Base-by-base conservation (phyloP, 352 stramenopile species). In the Blastocystis sp. region DNA sequence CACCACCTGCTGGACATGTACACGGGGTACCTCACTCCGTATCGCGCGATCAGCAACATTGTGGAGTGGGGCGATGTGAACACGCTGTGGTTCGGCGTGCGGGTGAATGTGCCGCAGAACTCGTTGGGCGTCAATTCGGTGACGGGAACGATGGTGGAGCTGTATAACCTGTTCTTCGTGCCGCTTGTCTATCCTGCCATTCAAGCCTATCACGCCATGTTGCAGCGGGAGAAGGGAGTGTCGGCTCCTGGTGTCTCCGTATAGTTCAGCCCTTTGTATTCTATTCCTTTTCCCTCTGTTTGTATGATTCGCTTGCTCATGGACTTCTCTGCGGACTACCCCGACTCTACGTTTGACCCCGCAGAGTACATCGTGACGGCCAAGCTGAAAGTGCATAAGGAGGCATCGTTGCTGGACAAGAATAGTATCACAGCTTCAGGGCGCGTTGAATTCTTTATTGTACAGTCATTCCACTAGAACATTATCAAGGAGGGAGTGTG, bases 81-180 rank as follows among this genome's bases (percentile, higher is more conserved):
- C 45, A 45, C 28, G n/a, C 45, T 81, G 3, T 81, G 71, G 71
- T 65, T 81, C 60, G 71, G 24, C 24, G 28, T 81, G 14, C 48
- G 66, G 38, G 9, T 81, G 19, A 63, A 24, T 17, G 64, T 64
- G 3, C 9, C 65, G 3, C 21, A 21, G 2, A 48, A 81, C 10
- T n/a, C 6, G 59, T 45, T 19, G 24, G 40, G 21, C 24, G 21
- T 59, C 40, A 9, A 28, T 28, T 34, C 66, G 38, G n/a, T 24
- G 45, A 54, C 38, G 34, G 48, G 57, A 81, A 81, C 71, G 14
- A 81, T 81, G 71, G 57, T 81, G 14, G 71, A 81, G 6, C 52
- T 81, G 14, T 81, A 81, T 48, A 81, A 81, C 43, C 34, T 52
- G 19, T 81, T 64, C 48, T 81, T 81, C 40, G 71, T 81, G 1